These are phyloP conservation scores for Trifolium dubium DNA, from an alignment of 306 rosid species.

Conservation along the genomic window DNA sequence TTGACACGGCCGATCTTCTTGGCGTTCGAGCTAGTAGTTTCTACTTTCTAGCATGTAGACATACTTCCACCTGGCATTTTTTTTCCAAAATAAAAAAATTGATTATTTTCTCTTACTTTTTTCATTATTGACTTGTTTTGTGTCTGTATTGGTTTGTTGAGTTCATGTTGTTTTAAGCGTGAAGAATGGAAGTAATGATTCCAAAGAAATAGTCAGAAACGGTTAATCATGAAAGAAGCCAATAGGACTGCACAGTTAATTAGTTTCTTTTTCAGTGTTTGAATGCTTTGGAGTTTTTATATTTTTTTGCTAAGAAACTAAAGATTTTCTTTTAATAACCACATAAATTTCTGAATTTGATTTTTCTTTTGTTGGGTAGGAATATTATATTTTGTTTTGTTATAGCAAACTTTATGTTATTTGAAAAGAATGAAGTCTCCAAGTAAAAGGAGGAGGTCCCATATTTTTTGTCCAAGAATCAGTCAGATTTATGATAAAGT, in stretches of 20 bases:
- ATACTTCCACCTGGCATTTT: slow-evolving; percentile 28
- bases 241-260: slow-evolving; percentile 8
- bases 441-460: slow-evolving; percentile 37
- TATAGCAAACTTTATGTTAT: slow-evolving; percentile 41
- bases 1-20: background rate
- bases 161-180: slow-evolving; percentile 52
- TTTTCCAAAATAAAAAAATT: background rate
- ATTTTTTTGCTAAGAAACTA: too few species aligned
- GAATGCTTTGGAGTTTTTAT: background rate
- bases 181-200: slow-evolving; percentile 63
- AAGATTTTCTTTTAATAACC: background rate
- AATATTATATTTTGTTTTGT: slow-evolving; percentile 25
- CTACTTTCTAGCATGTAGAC: slow-evolving; percentile 23
- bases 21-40: slow-evolving; percentile 39
- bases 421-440: slow-evolving; percentile 54
- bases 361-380: background rate
- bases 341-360: slow-evolving; percentile 26
- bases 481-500: slow-evolving; percentile 49
- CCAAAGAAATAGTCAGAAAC: slow-evolving; percentile 47
- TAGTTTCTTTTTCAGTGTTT: background rate
- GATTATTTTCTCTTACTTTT: background rate
- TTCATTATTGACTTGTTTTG: slow-evolving; percentile 36
- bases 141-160: slow-evolving; percentile 21
- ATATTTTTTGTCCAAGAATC: slow-evolving; percentile 58
- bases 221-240: slow-evolving; percentile 44